A percentile compares a stretch with the other conserved stretches of the same genome.
Conservation (phyloP, 306 rosid genomes). For the cucumber (Cucumis sativus) region DNA sequence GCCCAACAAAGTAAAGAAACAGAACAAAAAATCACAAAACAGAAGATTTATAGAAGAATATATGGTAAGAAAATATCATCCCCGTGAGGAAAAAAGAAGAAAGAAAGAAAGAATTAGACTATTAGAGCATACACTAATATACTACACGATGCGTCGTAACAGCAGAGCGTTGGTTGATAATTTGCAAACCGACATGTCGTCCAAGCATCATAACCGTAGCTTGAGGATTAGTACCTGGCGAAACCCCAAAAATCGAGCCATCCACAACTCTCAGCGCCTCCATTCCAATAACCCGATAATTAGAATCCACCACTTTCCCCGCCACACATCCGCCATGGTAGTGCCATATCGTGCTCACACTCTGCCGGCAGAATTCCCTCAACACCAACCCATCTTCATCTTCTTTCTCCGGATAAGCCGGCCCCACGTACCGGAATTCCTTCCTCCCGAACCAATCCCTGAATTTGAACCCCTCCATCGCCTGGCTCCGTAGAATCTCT, state of each 20-base stretch:
- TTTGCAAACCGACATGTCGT: slow-evolving; percentile 18
- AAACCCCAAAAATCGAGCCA: slow-evolving; percentile 61
- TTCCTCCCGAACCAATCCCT: slow-evolving; percentile 38
- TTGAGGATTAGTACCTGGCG: slow-evolving; percentile 95
- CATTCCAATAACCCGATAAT: slow-evolving; percentile 39
- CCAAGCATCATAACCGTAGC: slow-evolving; percentile 91
- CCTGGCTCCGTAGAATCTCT: slow-evolving; percentile 34
- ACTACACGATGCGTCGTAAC: not conserved
- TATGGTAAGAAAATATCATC: not conserved
- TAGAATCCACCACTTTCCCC: slow-evolving; percentile 67
- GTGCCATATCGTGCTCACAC: slow-evolving; percentile 88
- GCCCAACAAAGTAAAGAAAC: no score
- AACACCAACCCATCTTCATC: slow-evolving; percentile 14
- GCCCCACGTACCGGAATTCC: slow-evolving; percentile 64
- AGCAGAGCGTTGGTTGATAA: not conserved
- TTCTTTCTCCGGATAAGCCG: slow-evolving; percentile 46
- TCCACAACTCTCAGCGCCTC: slow-evolving; percentile 60
- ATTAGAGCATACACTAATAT: not conserved
- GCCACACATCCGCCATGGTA: slow-evolving; percentile 84
- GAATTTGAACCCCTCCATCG: slow-evolving; percentile 55
- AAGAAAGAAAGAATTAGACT: no score
- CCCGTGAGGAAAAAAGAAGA: not conserved
- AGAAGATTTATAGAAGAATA: not conserved
- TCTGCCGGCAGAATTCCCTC: slow-evolving; percentile 67
- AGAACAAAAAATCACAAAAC: no score